Conservation (phyloP, 2,329 filamentous ascomycete genomes). For the Ophioceras dolichostomum region DNA sequence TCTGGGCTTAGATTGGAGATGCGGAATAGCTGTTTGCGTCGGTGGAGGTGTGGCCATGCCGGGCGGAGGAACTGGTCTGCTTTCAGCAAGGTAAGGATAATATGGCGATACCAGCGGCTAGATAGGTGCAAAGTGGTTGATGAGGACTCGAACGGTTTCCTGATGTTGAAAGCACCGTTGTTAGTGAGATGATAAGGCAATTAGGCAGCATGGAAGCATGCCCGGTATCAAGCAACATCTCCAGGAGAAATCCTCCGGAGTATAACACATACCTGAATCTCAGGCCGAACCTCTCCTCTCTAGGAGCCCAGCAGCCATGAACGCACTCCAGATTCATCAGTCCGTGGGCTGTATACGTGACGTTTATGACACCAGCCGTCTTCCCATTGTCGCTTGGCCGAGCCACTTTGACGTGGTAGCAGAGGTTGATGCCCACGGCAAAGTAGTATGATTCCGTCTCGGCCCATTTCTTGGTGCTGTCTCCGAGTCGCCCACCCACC, state of each 20-base stretch:
- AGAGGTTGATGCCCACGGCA: slow-evolving; percentile 39
- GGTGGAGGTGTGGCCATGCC: slow-evolving; percentile 37
- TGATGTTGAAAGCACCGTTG: slow-evolving; percentile 2
- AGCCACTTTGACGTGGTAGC: slow-evolving; percentile 37
- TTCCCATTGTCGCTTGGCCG: slow-evolving; percentile 20
- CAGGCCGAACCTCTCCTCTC: slow-evolving; percentile 44
- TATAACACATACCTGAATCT: too few species aligned
- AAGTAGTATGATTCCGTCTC: slow-evolving; percentile 35
- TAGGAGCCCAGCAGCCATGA: slow-evolving; percentile 33
- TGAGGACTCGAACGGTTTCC: slow-evolving; percentile 16
- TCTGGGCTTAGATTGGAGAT: slow-evolving; percentile 38
- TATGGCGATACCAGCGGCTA: slow-evolving; percentile 39
- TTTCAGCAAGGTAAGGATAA: slow-evolving; percentile 40
- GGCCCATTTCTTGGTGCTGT: slow-evolving; percentile 24
- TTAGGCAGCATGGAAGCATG: too few species aligned
- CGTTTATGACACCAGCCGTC: slow-evolving; percentile 17
- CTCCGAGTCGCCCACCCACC: slow-evolving; percentile 29
- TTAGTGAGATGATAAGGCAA: neutral
- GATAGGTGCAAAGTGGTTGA: slow-evolving; percentile 28
- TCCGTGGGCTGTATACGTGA: slow-evolving; percentile 37
- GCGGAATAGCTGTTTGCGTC: slow-evolving; percentile 28
- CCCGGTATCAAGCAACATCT: too few species aligned
- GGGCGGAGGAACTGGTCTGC: slow-evolving; percentile 44
- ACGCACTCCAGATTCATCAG: slow-evolving; percentile 39
- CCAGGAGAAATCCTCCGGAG: too few species aligned